phyloP scores from a whole-genome alignment of 176 grass and related monocot species.

The Triticum urartu region DNA sequence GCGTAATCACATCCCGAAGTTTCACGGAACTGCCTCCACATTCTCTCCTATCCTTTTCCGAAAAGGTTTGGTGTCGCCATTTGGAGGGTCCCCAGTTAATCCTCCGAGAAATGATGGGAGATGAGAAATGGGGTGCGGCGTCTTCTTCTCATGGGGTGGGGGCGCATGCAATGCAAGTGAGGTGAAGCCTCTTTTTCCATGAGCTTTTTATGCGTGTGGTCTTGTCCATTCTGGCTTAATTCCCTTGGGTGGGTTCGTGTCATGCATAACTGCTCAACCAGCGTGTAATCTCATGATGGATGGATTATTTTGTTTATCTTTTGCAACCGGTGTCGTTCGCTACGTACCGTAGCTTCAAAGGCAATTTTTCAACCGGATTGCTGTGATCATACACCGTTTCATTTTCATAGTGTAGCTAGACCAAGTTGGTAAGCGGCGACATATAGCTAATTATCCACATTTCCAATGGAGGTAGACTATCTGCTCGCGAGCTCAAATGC shows the following conservation, averaged over 20 bases:
- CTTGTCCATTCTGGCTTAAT: neutral
- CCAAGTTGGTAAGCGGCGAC: neutral
- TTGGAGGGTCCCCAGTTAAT: neutral
- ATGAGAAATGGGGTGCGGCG: neutral
- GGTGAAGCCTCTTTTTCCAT: slow-evolving; percentile 16
- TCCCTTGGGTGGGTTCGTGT: neutral
- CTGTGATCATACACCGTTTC: slow-evolving; percentile 10
- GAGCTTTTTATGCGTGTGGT: neutral
- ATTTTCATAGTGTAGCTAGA: neutral
- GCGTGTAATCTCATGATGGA: slow-evolving; percentile 21
- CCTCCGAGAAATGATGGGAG: neutral
- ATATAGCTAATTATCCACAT: neutral
- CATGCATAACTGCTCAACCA: neutral
- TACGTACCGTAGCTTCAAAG: slow-evolving; percentile 29
- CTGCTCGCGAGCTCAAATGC: too few species aligned
- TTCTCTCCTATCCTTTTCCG: neutral
- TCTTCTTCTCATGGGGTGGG: slow-evolving; percentile 22
- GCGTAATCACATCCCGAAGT: slow-evolving; percentile 6
- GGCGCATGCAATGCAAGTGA: slow-evolving; percentile 41
- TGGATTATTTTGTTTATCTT: neutral
- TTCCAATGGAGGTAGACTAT: neutral
- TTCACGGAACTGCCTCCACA: neutral
- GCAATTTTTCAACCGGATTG: neutral
- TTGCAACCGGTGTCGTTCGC: neutral
- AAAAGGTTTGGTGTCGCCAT: slow-evolving; percentile 13